Base-by-base conservation (phyloP, 176 grass and related monocot genomes). In the Aechmea fasciata region DNA sequence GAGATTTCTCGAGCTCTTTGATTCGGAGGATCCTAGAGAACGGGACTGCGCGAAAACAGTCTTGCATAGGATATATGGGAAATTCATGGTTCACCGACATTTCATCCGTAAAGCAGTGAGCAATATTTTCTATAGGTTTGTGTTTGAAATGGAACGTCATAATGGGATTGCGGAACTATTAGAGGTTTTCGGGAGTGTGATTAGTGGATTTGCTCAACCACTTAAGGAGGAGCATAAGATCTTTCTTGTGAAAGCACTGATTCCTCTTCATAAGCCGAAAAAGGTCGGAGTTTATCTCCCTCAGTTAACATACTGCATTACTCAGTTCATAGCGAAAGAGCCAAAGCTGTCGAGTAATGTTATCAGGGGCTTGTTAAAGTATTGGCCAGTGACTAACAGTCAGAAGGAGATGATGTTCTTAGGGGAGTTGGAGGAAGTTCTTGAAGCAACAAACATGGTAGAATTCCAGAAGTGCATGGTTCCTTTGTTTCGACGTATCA, bases 321-420 rank as follows among this genome's bases (percentile, higher is more conserved):
- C 80, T 23, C 91, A 90, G 71, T 96, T 96, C 82, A 87, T 96
- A 13, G 91, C 90, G 78, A 96, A 96, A 84, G 91, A 96, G 69
- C 84, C 87, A 0, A 96, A 96, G 78, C 78, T 96, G 78, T 49
- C 84, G 10, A 88, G 87, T 48, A 82, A 84, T 13, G 84, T 96
- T 48, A 90, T 96, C 17, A 90, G 87, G 69, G 91, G 91, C 12
- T 72, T 96, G 74, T 64, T 96, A 77, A 96, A 96, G 47, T 96
- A 87, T 47, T 96, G 91, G 91, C 91, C 91, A 0, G 81, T 96
- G 78, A 87, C 87, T 13, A 96, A 96, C 61, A 90, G 84, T 77
- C 91, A 96, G 75, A 96, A 96, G 84, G 91, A 96, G 80, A 90
- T 90, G 73, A 96, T 96, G 87, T 96, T 96, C 83, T 87, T 96